phyloP scores from a whole-genome alignment of 2,329 filamentous ascomycete species.

The Alternaria solani region DNA sequence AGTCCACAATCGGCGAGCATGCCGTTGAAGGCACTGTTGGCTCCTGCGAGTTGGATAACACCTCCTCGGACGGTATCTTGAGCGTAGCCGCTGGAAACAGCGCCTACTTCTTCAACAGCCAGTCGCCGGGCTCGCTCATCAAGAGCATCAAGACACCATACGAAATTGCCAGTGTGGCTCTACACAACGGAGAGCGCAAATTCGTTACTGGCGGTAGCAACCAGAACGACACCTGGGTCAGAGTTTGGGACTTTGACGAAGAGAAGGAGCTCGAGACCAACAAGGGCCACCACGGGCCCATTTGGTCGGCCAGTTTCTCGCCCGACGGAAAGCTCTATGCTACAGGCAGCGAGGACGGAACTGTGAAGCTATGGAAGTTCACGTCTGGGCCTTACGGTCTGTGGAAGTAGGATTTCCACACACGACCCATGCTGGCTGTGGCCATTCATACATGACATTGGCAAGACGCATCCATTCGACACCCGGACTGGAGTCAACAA shows the following conservation, averaged over 20 bases:
- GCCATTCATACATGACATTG: neutral
- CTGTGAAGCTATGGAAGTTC: conserved; percentile 88
- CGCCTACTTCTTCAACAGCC: conserved; percentile 89
- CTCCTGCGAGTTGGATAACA: conserved; percentile 81
- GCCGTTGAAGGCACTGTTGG: conserved; percentile 85
- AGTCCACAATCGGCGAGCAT: conserved; percentile 77
- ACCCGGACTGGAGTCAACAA: conserved; percentile 8
- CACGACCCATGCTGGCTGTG: neutral
- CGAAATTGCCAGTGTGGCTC: conserved; percentile 87
- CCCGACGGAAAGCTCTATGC: conserved; percentile 96
- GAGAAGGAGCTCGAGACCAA: conserved; percentile 87
- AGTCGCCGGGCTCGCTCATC: conserved; percentile 71
- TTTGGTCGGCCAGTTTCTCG: conserved; percentile 95
- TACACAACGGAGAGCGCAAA: conserved; percentile 81
- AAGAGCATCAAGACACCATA: conserved; percentile 83
- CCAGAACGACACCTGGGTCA: conserved; percentile 85
- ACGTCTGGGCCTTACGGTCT: conserved; percentile 70
- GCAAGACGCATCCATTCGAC: neutral
- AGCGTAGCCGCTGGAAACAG: conserved; percentile 94
- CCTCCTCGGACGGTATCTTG: conserved; percentile 74
- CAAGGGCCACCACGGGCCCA: conserved; percentile 96
- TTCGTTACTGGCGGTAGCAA: conserved; percentile 90
- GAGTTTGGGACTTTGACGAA: conserved; percentile 87
- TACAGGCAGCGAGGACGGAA: conserved; percentile 95
- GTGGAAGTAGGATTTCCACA: conserved; percentile 60